Evolutionary conservation across 768 basidiomycete species (phyloP).

Genomic region (Amanita phalloides): DNA sequence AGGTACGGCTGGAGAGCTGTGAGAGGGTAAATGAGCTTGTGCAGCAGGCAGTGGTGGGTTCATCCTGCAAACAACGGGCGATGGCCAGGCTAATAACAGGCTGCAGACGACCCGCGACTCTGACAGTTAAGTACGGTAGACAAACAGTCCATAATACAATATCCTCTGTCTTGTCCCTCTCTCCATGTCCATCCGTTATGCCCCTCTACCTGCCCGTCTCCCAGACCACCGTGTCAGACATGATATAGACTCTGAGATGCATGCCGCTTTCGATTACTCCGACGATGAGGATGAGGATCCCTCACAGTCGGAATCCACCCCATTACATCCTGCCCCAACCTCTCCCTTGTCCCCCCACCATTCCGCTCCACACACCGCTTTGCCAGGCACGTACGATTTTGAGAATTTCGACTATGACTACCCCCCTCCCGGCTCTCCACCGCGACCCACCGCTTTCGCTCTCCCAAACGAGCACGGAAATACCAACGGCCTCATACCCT

Average conservation of each 20-base stretch:
- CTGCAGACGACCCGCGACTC: neutral
- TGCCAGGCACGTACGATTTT: constrained; percentile 59
- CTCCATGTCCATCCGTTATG: constrained; percentile 50
- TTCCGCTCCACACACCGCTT: constrained; percentile 14
- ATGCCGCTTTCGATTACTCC: constrained; percentile 78
- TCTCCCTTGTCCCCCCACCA: constrained; percentile 17
- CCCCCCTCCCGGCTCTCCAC: constrained; percentile 79
- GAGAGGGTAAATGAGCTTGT: constrained; percentile 53
- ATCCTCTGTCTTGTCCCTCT: neutral
- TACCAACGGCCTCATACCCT: constrained; percentile 60
- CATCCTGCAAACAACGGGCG: neutral
- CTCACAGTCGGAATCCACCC: constrained; percentile 44
- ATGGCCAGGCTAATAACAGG: neutral
- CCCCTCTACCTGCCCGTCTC: constrained; percentile 51
- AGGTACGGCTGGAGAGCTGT: constrained; percentile 69
- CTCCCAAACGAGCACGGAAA: constrained; percentile 67
- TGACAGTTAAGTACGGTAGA: neutral
- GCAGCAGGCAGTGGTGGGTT: constrained; percentile 18
- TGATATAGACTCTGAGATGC: constrained; percentile 50
- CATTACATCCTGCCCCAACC: constrained; percentile 32
- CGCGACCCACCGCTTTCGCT: constrained; percentile 48
- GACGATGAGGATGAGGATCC: constrained; percentile 56
- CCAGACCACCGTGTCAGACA: constrained; percentile 25
- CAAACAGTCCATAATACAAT: neutral
- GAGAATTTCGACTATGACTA: constrained; percentile 71